Base-by-base conservation (phyloP, 495 filamentous ascomycete species). In the Daldinia vernicosa region DNA sequence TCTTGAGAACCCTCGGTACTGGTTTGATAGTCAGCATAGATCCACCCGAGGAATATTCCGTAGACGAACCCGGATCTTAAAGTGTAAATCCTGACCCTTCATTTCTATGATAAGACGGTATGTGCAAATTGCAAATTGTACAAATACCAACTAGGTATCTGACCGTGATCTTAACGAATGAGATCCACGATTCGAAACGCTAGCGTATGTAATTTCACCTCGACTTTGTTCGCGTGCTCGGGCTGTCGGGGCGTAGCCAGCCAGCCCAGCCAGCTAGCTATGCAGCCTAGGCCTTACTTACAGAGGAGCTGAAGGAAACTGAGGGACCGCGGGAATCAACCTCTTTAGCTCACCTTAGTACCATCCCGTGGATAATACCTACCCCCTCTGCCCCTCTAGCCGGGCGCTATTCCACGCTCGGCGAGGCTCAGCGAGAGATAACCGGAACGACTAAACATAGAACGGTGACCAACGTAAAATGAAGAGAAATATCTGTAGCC, bases 121-220 rank as follows among this genome's bases (percentile, higher is more conserved):
- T 35, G 28, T 30, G 6, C 28, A 30, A 30, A 30, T 30, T 27
- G 26, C 26, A 27, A 27, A 27, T 27, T 2, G 28, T 30, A 30
- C 28, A 30, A 30, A 30, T 30, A 30, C 28, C 28, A 30, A 30
- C 28, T 32, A 32, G 7, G 30, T 35, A 35, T 35, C 33, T 14
- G 33, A 14, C 33, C 33, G 14, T 35, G 33, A 35, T 35, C 33
- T 60, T 33, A 50, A 55, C 57, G 39, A 33, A 15, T 12, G 35
- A 66, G 70, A 62, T 69, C 47, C 66, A 66, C 52, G 70, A 66
- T 69, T 56, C 66, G 66, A 73, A 73, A 69, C 70, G 60, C 51
- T 72, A 69, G 70, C 58, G 66, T 53, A 27, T 53, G 61, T 35
- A 53, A 50, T 50, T 72, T 52, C 63, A 66, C 68, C 51, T 71